Evolutionary conservation across 2,329 filamentous ascomycete species (phyloP), one percentile per base, ranked within the genome.

Genomic region (Xylariaceae sp.): DNA sequence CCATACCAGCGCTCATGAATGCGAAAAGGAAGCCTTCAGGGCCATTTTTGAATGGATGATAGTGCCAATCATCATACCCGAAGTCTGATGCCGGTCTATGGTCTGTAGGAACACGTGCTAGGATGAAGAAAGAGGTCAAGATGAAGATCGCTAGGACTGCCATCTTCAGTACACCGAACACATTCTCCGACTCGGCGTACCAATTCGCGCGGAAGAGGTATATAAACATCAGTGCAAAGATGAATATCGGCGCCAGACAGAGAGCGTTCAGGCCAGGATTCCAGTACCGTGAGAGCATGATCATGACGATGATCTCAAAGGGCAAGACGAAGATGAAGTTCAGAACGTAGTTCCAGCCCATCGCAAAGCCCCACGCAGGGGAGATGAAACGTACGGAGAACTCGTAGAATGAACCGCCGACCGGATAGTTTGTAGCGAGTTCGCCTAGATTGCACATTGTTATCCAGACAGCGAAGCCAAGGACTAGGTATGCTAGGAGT

Each of bases 81-180:
- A 80, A 42, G 14, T 57, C 44, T 5, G 34, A 77, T 58, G 79
- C 77, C 14, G 73, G 74, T 39, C 65, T 58, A 10, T 55, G 44
- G 44, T 79, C 70, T 34, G 71, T 66, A 45, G 76, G 72, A 31
- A 79, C 76, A 34, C 77, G 77, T 33, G 66, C 68, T 52, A 78
- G 73, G 57, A 82, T 73, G 47, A 81, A 71, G 46, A 82, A 75
- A 14, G 76, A 79, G 5, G 81, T 69, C 49, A 84, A 69, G 55
- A 84, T 80, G 66, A 85, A 86, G 16, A 78, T 77, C 19, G 76
- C 66, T 57, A 79, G 71, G 31, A 80, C 78, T 31, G 71, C 53
- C 51, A 81, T 70, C 61, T 82, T 82, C 53, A 80, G 72, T 10
- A 76, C 66, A 31, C 73, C 73, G n/a, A 82, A 74, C 14, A 74